These are phyloP conservation scores for Pugionium cornutum DNA, from an alignment of 345 rosid genomes.

Conservation along the genomic window DNA sequence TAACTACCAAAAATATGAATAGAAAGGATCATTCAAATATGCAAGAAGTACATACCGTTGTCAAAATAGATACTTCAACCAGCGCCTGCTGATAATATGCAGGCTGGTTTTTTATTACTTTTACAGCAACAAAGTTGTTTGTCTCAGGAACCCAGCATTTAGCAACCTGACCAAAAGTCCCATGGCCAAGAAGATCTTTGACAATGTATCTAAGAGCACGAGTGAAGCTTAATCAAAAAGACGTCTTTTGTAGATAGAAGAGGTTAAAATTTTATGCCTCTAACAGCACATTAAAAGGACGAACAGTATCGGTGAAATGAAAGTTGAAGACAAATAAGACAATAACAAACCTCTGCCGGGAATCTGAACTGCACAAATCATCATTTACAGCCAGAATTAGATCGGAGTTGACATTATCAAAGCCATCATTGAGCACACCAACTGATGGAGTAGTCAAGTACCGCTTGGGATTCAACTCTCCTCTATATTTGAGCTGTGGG, in stretches of 20 bases:
- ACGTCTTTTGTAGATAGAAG: slow-evolving; percentile 5
- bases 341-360: slow-evolving; percentile 74
- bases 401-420: slow-evolving; percentile 92
- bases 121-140: slow-evolving; percentile 78
- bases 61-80: slow-evolving; percentile 96
- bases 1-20: slow-evolving; percentile 26
- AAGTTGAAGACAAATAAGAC: slow-evolving; percentile 7
- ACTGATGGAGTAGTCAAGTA: slow-evolving; percentile 91
- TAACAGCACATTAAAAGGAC: slow-evolving; percentile 23
- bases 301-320: background rate
- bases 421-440: slow-evolving; percentile 93
- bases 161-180: slow-evolving; percentile 99
- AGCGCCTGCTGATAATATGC: slow-evolving; percentile 98
- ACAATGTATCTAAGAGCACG: slow-evolving; percentile 73
- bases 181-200: slow-evolving; percentile 99
- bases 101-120: slow-evolving; percentile 95
- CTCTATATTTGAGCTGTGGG: slow-evolving; percentile 85
- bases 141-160: slow-evolving; percentile 90
- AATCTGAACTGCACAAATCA: slow-evolving; percentile 65
- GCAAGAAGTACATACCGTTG: slow-evolving; percentile 58
- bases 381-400: slow-evolving; percentile 85
- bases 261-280: slow-evolving; percentile 18
- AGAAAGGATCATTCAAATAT: slow-evolving; percentile 26
- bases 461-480: slow-evolving; percentile 91
- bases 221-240: slow-evolving; percentile 33